A percentile compares a stretch with the other conserved stretches of the same genome.
phyloP scores from a whole-genome alignment of 2,329 filamentous ascomycete genomes.

The Ophiosphaerella herpotricha region DNA sequence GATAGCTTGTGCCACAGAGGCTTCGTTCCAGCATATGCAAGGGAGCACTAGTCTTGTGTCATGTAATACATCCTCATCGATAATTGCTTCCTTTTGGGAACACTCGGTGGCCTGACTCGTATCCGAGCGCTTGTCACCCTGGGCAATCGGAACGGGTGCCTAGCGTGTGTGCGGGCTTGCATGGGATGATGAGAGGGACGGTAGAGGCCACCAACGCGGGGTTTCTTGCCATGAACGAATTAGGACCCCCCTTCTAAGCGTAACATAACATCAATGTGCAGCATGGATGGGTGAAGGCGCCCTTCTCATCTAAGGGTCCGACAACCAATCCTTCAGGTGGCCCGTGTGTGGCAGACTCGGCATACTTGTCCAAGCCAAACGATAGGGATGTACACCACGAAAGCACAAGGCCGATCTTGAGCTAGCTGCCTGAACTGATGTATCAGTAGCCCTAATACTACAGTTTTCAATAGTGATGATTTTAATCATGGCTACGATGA shows the following conservation, averaged over 20 bases:
- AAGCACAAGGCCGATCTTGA: slow-evolving; percentile 2
- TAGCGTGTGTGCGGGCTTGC: slow-evolving; percentile 12
- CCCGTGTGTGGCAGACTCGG: no score
- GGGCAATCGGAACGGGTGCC: slow-evolving; percentile 15
- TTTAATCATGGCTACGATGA: no score
- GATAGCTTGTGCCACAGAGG: no score
- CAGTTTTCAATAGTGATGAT: no score
- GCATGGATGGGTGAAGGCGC: neutral
- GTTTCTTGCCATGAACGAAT: neutral
- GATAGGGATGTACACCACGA: neutral
- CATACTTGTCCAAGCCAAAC: no score
- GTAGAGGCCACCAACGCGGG: neutral
- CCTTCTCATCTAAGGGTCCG: neutral
- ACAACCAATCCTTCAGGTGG: no score
- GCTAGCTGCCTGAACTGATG: neutral
- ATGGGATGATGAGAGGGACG: neutral
- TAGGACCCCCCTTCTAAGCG: neutral
- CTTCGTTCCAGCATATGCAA: neutral
- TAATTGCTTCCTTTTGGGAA: slow-evolving; percentile 10
- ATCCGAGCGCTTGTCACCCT: slow-evolving; percentile 22
- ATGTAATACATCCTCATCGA: slow-evolving; percentile 12
- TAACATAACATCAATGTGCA: no score
- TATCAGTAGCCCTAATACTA: no score
- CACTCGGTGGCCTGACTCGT: slow-evolving; percentile 1
- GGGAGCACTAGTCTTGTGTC: slow-evolving; percentile 6